Conservation (phyloP, 768 basidiomycete species). For the Filobasidium floriforme region DNA sequence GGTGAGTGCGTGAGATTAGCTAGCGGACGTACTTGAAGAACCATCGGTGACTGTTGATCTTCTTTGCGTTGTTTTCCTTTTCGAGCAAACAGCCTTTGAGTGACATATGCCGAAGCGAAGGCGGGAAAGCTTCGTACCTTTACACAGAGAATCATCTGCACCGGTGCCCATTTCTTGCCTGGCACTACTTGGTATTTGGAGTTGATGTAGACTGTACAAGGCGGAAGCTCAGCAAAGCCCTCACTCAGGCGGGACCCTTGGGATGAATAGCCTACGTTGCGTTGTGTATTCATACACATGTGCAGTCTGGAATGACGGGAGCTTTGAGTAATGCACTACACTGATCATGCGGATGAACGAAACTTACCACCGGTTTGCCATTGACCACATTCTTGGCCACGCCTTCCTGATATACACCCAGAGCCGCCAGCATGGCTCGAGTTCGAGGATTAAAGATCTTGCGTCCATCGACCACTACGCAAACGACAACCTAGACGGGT, state of each 20-base stretch:
- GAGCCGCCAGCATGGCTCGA: constrained; percentile 66
- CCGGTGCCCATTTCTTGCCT: constrained; percentile 75
- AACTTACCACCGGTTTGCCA: constrained; percentile 59
- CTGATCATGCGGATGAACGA: neutral
- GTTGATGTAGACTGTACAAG: constrained; percentile 61
- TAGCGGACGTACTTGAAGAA: constrained; percentile 55
- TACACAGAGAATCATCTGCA: constrained; percentile 76
- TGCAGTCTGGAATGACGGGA: constrained; percentile 25
- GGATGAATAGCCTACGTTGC: constrained; percentile 56
- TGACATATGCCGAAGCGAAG: neutral
- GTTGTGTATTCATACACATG: constrained; percentile 56
- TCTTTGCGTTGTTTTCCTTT: constrained; percentile 26
- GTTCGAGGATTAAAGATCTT: constrained; percentile 66
- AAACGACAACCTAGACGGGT: constrained; percentile 61
- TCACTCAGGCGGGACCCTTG: neutral
- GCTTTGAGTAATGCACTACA: neutral
- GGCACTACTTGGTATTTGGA: constrained; percentile 66
- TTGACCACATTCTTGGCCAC: constrained; percentile 56
- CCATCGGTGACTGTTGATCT: constrained; percentile 59
- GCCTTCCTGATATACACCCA: constrained; percentile 89
- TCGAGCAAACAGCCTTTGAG: neutral
- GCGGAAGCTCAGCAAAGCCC: neutral
- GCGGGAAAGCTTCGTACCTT: constrained; percentile 25
- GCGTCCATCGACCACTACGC: constrained; percentile 81
- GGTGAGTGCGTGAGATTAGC: too few species aligned